Percentiles rank a stretch among this genome's conserved stretches.
Conservation (phyloP, 129 eudicot genomes). For the Calendula officinalis region DNA sequence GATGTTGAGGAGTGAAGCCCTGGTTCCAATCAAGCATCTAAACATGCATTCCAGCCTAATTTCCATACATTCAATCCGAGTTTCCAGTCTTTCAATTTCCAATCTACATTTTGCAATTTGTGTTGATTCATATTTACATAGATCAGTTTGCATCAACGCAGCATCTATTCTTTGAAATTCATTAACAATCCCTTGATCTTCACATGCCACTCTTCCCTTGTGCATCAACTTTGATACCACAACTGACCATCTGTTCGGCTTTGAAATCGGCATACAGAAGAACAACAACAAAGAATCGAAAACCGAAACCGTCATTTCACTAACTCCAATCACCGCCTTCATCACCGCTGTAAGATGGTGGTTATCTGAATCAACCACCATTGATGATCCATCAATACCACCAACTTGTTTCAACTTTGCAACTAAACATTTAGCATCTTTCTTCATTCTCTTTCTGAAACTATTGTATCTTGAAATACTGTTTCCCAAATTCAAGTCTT, state of each 20-base stretch:
- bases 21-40: slow-evolving; percentile 28
- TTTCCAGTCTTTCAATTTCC: slow-evolving; percentile 20
- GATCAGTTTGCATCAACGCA: slow-evolving; percentile 8
- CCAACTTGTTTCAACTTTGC: slow-evolving; percentile 42
- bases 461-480: slow-evolving; percentile 29
- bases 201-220: slow-evolving; percentile 30
- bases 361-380: slow-evolving; percentile 30
- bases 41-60: slow-evolving; percentile 16
- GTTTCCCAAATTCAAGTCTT: slow-evolving; percentile 21
- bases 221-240: slow-evolving; percentile 34
- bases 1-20: slow-evolving; percentile 30
- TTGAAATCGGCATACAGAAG: slow-evolving; percentile 23
- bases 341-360: slow-evolving; percentile 26
- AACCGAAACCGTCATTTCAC: slow-evolving; percentile 25
- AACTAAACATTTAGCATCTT: slow-evolving; percentile 30
- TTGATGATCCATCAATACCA: background rate
- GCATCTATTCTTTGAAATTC: slow-evolving; percentile 18
- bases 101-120: slow-evolving; percentile 20
- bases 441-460: slow-evolving; percentile 45
- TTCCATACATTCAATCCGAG: slow-evolving; percentile 16
- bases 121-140: slow-evolving; percentile 11
- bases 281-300: slow-evolving; percentile 32
- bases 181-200: slow-evolving; percentile 13
- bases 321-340: slow-evolving; percentile 34
- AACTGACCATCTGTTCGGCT: slow-evolving; percentile 34